These are phyloP conservation scores for Vitis rupestris DNA, from an alignment of 164 flowering plant species.

Conservation along the genomic window DNA sequence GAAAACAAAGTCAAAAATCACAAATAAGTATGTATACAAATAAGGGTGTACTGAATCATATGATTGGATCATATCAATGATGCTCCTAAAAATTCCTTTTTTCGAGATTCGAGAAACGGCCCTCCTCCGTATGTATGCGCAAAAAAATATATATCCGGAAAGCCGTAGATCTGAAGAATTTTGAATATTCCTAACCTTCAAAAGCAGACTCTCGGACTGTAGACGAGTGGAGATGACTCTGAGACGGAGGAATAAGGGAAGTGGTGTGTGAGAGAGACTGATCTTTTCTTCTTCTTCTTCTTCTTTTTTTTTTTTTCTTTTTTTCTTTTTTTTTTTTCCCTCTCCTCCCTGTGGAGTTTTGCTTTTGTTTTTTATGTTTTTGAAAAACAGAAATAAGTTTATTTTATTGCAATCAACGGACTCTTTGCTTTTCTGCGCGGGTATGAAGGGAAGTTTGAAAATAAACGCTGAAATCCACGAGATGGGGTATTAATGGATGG, in stretches of 20 bases:
- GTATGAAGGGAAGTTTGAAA: constrained; percentile 53
- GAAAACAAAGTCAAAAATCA: background rate
- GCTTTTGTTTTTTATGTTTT: background rate
- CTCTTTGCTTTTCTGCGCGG: constrained; percentile 55
- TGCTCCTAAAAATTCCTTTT: too few relatives aligned
- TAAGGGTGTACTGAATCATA: too few relatives aligned
- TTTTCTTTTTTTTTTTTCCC: constrained; percentile 1
- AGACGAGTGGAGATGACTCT: too few relatives aligned
- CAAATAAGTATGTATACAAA: too few relatives aligned
- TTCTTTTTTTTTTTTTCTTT: background rate
- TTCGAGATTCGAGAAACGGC: too few relatives aligned
- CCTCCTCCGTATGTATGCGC: constrained; percentile 5
- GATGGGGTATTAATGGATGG: constrained; percentile 26
- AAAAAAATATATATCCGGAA: background rate
- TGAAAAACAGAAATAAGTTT: constrained; percentile 1
- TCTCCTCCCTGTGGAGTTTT: background rate
- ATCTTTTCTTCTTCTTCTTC: background rate
- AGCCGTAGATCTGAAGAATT: too few relatives aligned
- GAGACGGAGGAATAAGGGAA: too few relatives aligned
- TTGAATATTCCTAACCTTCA: too few relatives aligned
- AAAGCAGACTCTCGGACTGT: too few relatives aligned
- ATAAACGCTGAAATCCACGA: constrained; percentile 73
- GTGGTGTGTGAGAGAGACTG: too few relatives aligned
- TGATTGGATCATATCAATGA: too few relatives aligned
- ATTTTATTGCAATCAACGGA: constrained; percentile 31